Base-by-base conservation (phyloP, 2,329 filamentous ascomycete genomes). In the Hypocreales sp. region DNA sequence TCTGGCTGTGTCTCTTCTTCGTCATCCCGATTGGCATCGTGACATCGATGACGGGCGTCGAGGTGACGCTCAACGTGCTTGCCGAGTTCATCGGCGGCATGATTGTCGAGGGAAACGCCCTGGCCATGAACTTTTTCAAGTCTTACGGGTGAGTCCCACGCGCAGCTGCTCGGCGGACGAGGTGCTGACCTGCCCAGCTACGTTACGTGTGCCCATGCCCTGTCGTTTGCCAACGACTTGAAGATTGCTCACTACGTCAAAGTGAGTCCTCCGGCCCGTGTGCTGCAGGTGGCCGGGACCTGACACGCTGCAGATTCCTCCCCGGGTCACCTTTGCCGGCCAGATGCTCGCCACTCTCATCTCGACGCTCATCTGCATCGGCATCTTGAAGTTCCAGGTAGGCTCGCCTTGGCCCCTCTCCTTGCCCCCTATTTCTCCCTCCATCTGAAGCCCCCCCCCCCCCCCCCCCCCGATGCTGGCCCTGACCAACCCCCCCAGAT, bases 91-190 rank as follows among this genome's bases (percentile, higher is more conserved):
- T 63, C 9, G 58, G 53, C n/a, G 59, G 59, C 4, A 46, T 48
- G 4, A 52, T 50, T 34, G 47, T 53, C 4, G 39, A 50, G 5
- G 58, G 58, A 14, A 59, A 60, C 24, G 54, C 58, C 2, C 37
- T 61, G n/a, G 56, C 51, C 23, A 56, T 61, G 47, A 58, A 53
- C 41, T 60, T 52, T 39, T 61, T 63, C 46, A 63, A 63, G 44
- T 45, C 50, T 1, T 57, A 48, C 19, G 52, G 43, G 35, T 39
- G 23, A 13, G 31, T 32, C 12, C 7, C 18, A 9, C n/a, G 5
- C 15, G n/a, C n/a, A n/a, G n/a, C n/a, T n/a, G n/a, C n/a, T n/a
- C n/a, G n/a, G n/a, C n/a, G n/a, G n/a, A n/a, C n/a, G n/a, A n/a
- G n/a, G n/a, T n/a, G n/a, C n/a, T n/a, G n/a, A n/a, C n/a, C n/a